Base-by-base conservation (phyloP, 129 eudicot genomes). In the Tagetes patula region DNA sequence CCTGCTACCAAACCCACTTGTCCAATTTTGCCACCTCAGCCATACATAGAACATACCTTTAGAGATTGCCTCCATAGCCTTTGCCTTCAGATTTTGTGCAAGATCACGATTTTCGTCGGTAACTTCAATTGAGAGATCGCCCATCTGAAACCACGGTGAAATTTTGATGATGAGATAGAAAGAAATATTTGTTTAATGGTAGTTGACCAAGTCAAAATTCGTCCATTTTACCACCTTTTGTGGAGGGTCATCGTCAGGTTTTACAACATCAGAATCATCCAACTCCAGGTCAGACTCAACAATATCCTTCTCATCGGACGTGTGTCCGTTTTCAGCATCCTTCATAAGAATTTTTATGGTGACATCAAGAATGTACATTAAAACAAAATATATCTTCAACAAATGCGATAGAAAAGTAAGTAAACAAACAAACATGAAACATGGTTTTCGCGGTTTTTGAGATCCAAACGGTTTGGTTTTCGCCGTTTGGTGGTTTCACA, bases 281-380 rank as follows among this genome's bases (percentile, higher is more conserved):
- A 93, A 79, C 82, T 93, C 98, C 38, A 93, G 52, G 77, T 93
- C 96, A 69, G 96, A 93, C 73, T 93, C 92, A 63, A 87, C 82
- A 65, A 86, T 75, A 36, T 85, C 90, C 14, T n/a, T n/a, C n/a
- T 85, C 87, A 6, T 87, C 80, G 65, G 58, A 75, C 46, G 69
- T n/a, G 66, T 81, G 81, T 70, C 77, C 89, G 14, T 69, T 77
- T 52, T 60, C 71, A 67, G 78, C 75, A 34, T 78, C 85, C 96
- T 86, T 78, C 81, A 84, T 40, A 72, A 6, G 12, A 59, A 34
- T 50, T 41, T 41, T 41, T 1, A 20, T 20, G 58, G 49, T 5
- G 27, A 62, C 27, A 8, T 38, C 14, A 78, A 63, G 30, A 71
- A 41, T 32, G 42, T 59, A 14, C 10, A 63, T 62, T 9, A 31